Evolutionary conservation across 2,329 filamentous ascomycete species (phyloP).

Genomic region (Fusarium heterosporum): DNA sequence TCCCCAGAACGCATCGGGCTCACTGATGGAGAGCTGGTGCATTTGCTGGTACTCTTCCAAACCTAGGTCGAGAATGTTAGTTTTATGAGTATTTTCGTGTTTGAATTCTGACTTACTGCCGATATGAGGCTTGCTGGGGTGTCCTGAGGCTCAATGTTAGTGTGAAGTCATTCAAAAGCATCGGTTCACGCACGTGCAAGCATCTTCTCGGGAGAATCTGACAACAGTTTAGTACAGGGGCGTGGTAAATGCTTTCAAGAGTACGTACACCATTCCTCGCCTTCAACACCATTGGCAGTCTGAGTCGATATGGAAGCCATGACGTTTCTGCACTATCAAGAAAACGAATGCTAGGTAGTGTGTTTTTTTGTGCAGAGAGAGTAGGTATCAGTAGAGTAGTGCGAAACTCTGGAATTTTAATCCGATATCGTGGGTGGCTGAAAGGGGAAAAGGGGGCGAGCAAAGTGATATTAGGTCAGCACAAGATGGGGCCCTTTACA

Average conservation of each 20-base stretch:
- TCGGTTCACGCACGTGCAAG: slow-evolving; percentile 31
- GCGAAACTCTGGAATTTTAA: slow-evolving; percentile 8
- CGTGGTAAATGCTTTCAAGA: not conserved
- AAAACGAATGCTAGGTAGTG: not conserved
- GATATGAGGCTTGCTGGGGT: slow-evolving; percentile 39
- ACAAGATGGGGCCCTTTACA: not conserved
- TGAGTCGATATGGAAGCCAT: slow-evolving; percentile 20
- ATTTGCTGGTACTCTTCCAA: slow-evolving; percentile 71
- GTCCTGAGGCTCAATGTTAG: slow-evolving; percentile 29
- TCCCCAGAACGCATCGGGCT: slow-evolving; percentile 89
- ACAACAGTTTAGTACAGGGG: not conserved
- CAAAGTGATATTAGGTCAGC: slow-evolving; percentile 31
- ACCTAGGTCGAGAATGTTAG: slow-evolving; percentile 51
- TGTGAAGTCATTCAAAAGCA: not conserved
- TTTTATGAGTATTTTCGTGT: not conserved
- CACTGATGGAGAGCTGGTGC: slow-evolving; percentile 82
- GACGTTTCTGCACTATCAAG: slow-evolving; percentile 6
- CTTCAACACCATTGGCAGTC: slow-evolving; percentile 12
- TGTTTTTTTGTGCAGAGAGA: not conserved
- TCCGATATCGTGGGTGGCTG: slow-evolving; percentile 24
- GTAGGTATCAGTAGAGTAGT: not conserved
- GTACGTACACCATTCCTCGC: slow-evolving; percentile 38
- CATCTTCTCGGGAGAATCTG: slow-evolving; percentile 40
- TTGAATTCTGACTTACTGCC: slow-evolving; percentile 16
- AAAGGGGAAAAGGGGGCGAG: slow-evolving; percentile 35